These are phyloP conservation scores for Lobosporangium transversale DNA, from an alignment of 192 early-diverging fungal species.

Conservation along the genomic window DNA sequence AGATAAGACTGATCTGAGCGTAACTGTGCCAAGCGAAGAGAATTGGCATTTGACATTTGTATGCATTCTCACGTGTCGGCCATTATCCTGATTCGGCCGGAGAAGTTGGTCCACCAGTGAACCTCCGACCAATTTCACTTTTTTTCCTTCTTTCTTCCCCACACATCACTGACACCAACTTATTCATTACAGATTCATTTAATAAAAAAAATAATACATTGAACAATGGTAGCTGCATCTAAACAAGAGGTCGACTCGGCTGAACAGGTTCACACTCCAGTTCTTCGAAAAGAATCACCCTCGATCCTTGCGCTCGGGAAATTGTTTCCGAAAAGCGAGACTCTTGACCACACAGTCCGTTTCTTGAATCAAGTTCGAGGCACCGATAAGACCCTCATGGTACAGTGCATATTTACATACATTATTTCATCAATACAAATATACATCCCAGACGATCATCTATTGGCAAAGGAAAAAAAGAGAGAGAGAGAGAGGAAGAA, in stretches of 20 bases:
- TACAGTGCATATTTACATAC: constrained; percentile 21
- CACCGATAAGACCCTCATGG: constrained; percentile 77
- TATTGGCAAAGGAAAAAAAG: neutral
- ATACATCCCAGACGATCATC: too few species aligned
- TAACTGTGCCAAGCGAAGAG: too few species aligned
- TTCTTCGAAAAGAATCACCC: constrained; percentile 29
- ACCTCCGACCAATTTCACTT: neutral
- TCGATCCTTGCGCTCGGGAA: constrained; percentile 67
- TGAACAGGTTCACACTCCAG: constrained; percentile 26
- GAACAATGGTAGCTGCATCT: constrained; percentile 1
- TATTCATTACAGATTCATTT: neutral
- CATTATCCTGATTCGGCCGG: constrained; percentile 30
- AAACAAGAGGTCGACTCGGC: constrained; percentile 1
- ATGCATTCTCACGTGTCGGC: constrained; percentile 32
- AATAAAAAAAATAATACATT: too few species aligned
- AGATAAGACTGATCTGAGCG: too few species aligned
- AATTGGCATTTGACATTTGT: neutral
- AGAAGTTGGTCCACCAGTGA: neutral
- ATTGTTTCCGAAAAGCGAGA: constrained; percentile 66
- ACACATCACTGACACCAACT: neutral
- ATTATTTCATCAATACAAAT: neutral
- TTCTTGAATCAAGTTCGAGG: constrained; percentile 69
- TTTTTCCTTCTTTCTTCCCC: neutral
- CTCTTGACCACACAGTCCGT: constrained; percentile 71
- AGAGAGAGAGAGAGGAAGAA: too few species aligned